Evolutionary conservation across 305 asterid species (phyloP).

Genomic region (Fraxinus albicans): DNA sequence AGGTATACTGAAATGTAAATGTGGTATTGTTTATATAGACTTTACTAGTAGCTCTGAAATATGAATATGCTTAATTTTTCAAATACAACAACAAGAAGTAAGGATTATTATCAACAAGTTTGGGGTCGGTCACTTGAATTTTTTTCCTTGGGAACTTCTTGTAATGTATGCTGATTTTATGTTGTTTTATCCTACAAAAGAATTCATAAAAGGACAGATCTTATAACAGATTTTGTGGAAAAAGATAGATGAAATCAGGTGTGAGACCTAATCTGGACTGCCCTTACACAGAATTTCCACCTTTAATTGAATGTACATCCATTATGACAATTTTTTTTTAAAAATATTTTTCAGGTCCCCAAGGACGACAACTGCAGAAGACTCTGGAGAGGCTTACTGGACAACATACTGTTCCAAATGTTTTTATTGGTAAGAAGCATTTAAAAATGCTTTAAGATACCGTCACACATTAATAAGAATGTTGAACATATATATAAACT

Average conservation of each 20-base stretch:
- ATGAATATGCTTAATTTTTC: not conserved
- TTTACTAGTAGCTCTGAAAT: not conserved
- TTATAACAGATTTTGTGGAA: not conserved
- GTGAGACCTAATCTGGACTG: not conserved
- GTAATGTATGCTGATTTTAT: not conserved
- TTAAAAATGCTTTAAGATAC: not conserved
- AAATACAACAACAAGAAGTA: not conserved
- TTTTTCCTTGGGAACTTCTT: not conserved
- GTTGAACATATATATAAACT: not conserved
- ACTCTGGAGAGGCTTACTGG: constrained; percentile 68
- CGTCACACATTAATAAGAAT: not conserved
- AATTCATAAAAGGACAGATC: not conserved
- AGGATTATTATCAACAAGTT: not conserved
- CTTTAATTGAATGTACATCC: not conserved
- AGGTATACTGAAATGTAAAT: not conserved
- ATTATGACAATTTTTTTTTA: not conserved
- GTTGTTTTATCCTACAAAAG: not conserved
- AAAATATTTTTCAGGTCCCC: constrained; percentile 43
- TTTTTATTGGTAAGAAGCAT: constrained; percentile 59
- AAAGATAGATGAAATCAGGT: not conserved
- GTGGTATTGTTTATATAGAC: not conserved
- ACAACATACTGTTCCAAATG: constrained; percentile 75
- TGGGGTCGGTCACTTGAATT: not conserved
- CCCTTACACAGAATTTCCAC: not conserved
- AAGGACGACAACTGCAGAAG: constrained; percentile 71